Conservation (phyloP, 345 rosid genomes). For the Syzygium aromaticum region DNA sequence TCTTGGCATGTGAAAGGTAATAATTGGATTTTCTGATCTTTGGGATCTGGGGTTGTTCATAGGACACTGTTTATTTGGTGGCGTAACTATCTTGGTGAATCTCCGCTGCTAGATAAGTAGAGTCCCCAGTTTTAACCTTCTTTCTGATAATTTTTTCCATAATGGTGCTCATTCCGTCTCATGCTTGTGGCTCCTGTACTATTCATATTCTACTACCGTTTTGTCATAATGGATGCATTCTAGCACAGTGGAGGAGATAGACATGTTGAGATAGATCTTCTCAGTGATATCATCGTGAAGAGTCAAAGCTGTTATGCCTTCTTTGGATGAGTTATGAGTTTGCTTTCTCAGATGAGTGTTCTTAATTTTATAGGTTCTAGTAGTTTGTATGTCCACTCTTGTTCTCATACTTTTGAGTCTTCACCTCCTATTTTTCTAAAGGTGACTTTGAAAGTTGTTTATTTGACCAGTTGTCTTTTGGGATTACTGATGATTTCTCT, state of each 20-base stretch:
- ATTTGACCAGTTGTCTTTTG: not conserved
- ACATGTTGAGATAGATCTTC: not conserved
- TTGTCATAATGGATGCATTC: not conserved
- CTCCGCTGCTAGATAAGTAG: not conserved
- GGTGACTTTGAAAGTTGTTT: not conserved
- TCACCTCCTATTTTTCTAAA: not conserved
- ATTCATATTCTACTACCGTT: not conserved
- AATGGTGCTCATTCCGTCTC: not conserved
- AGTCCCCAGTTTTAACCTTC: not conserved
- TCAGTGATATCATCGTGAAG: not conserved
- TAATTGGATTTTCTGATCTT: not conserved
- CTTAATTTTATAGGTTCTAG: not conserved
- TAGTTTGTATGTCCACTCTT: not conserved
- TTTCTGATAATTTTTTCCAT: not conserved
- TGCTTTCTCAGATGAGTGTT: not conserved
- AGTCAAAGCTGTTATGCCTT: not conserved
- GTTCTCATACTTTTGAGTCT: not conserved
- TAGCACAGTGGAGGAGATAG: not conserved
- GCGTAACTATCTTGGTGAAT: not conserved
- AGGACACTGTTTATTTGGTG: not conserved
- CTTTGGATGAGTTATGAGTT: not conserved
- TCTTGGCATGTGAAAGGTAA: constrained; percentile 94
- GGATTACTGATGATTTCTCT: not conserved
- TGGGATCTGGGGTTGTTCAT: not conserved
- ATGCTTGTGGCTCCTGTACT: not conserved